These are phyloP conservation scores for Daldinia loculata DNA, from an alignment of 495 filamentous ascomycete genomes.

Conservation along the genomic window DNA sequence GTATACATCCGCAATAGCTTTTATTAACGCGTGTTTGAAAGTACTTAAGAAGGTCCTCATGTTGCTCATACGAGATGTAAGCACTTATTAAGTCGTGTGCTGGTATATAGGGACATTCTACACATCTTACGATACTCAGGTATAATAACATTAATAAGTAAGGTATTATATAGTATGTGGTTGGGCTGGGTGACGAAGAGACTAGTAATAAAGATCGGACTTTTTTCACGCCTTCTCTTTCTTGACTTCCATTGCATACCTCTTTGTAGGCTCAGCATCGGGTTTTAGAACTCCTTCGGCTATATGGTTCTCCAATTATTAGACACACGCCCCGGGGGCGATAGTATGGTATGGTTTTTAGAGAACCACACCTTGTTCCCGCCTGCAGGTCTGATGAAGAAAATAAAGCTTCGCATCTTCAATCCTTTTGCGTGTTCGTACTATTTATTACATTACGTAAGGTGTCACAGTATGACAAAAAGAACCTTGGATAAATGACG, in stretches of 20 bases:
- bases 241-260: constrained; percentile 12
- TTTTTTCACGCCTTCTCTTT: constrained; percentile 26
- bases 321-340: not conserved
- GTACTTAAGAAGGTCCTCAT: not conserved
- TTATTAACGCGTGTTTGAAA: not conserved
- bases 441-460: constrained; percentile 35
- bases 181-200: constrained; percentile 15
- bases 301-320: constrained; percentile 22
- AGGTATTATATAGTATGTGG: constrained; percentile 2
- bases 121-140: constrained; percentile 3
- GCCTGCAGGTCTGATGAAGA: not conserved
- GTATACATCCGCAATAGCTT: constrained; percentile 1
- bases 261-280: constrained; percentile 14
- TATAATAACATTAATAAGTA: constrained; percentile 1
- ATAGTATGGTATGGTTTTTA: constrained; percentile 9
- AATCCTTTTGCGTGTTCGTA: not conserved
- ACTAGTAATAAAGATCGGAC: constrained; percentile 33
- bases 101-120: not conserved
- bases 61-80: not conserved
- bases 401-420: constrained; percentile 19
- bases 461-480: constrained; percentile 13
- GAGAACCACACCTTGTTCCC: not conserved
- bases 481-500: constrained; percentile 21
- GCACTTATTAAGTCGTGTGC: not conserved
- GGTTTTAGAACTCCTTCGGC: constrained; percentile 28